Evolutionary conservation across 2,329 filamentous ascomycete species (phyloP).

Genomic region (Exserohilum turcica): DNA sequence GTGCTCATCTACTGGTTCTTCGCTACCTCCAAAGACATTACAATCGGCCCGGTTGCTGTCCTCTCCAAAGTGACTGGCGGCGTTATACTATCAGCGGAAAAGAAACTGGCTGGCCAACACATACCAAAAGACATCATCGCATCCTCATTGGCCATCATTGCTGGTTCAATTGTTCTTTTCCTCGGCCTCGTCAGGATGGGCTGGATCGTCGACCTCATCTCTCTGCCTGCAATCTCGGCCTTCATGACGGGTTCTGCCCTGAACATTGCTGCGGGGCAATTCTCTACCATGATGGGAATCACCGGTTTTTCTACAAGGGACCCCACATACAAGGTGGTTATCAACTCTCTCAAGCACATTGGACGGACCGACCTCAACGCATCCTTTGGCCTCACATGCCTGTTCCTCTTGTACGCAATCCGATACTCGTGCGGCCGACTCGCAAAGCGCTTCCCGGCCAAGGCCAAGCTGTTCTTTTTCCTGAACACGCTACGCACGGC

Average conservation of each 20-base stretch:
- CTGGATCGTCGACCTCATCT: constrained; percentile 94
- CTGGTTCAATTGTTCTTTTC: constrained; percentile 77
- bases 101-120: constrained; percentile 48
- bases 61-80: constrained; percentile 89
- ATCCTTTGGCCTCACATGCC: constrained; percentile 81
- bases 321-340: constrained; percentile 80
- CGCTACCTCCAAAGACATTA: constrained; percentile 97
- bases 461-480: constrained; percentile 83
- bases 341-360: constrained; percentile 77
- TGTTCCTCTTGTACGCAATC: constrained; percentile 73
- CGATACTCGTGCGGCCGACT: constrained; percentile 67
- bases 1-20: constrained; percentile 97
- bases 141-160: constrained; percentile 73
- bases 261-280: constrained; percentile 83
- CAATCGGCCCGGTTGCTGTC: constrained; percentile 93
- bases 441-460: constrained; percentile 70
- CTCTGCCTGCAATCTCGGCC: constrained; percentile 85
- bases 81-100: constrained; percentile 68
- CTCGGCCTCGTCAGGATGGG: constrained; percentile 81
- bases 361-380: constrained; percentile 71
- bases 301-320: constrained; percentile 74
- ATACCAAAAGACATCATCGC: constrained; percentile 52
- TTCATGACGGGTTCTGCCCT: constrained; percentile 98
- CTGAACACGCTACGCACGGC: constrained; percentile 85
- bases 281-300: constrained; percentile 82